A percentile compares a stretch with the other conserved stretches of the same genome.
Conservation (phyloP, 2,329 filamentous ascomycete species). For the Paracamarosporium sp. region DNA sequence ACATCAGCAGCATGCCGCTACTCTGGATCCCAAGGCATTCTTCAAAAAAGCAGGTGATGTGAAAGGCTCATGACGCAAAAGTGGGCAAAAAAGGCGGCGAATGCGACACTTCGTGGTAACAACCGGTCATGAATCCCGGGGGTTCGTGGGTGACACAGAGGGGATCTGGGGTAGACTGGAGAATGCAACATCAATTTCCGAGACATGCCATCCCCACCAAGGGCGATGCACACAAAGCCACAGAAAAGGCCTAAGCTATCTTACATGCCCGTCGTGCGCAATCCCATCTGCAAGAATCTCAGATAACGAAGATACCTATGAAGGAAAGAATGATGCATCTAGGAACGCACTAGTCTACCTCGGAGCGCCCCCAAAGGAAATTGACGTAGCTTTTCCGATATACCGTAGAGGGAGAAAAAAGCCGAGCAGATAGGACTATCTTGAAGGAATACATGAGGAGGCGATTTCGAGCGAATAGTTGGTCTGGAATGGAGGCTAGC, state of each 20-base stretch:
- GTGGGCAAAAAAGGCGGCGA: background rate
- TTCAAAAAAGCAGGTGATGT: background rate
- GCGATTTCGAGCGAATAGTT: background rate
- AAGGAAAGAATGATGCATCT: slow-evolving; percentile 8
- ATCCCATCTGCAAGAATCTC: slow-evolving; percentile 11
- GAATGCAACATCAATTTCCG: slow-evolving; percentile 5
- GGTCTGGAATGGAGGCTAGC: background rate
- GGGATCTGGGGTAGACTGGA: background rate
- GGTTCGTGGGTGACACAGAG: background rate
- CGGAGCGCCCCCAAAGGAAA: slow-evolving; percentile 12
- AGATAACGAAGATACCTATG: slow-evolving; percentile 12
- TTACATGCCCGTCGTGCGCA: slow-evolving; percentile 10
- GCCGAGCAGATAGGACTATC: background rate
- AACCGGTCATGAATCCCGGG: background rate
- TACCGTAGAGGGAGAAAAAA: slow-evolving; percentile 8
- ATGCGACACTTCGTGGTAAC: background rate
- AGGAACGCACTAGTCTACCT: slow-evolving; percentile 11
- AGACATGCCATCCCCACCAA: background rate
- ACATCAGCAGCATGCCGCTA: background rate
- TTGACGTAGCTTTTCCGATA: slow-evolving; percentile 7
- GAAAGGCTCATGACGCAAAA: background rate
- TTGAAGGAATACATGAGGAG: background rate
- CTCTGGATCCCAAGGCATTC: background rate
- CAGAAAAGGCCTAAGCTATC: slow-evolving; percentile 13
- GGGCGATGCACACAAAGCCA: slow-evolving; percentile 5